Base-by-base conservation (phyloP, 176 grass and related monocot species). In the Leersia perrieri region DNA sequence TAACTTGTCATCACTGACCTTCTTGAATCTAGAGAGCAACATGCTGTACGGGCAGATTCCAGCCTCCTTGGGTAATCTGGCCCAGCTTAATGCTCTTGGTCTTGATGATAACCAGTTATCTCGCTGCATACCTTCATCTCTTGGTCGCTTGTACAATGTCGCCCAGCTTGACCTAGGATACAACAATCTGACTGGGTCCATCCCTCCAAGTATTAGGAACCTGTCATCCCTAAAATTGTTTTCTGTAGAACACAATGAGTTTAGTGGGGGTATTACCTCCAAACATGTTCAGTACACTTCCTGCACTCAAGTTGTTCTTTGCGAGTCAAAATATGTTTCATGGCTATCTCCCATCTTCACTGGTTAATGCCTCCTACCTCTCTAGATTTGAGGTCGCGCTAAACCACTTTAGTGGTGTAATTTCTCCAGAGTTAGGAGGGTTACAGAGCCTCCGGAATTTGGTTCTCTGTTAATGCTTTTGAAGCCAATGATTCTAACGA, bases 181-280 rank as follows among this genome's bases (percentile, higher is more conserved):
- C 2, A 82, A 88, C 36, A 31, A 14, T 16, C 57, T 83, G 33
- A 38, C 33, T 13, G 79, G 78, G 4, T 14, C 49, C 35, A 47
- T 87, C 36, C 85, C 76, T 28, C 30, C 58, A 20, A 36, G 61
- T 39, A 70, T 87, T 18, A 82, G 76, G 63, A 82, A 82, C 36
- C 9, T 76, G 7, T 87, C 85, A 3, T 76, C 70, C 33, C 30
- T 87, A 9, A 13, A 5, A 10, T 0, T 0, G 0, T 16, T 87
- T 25, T 1, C 23, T 25, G 44, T 87, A 9, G 15, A 14, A 8
- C 27, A 20, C 4, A 87, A 87, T 66, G 22, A 70, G 10, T 38
- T 82, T 3, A 33, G 4, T 35, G 85, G 85, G 85, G 22, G 63
- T 47, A 0, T 16, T 87, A 26, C 85, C 78, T 27, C n/a, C 40